These are phyloP conservation scores for Triangularia setosa DNA, from an alignment of 2,329 filamentous ascomycete genomes.

Conservation along the genomic window DNA sequence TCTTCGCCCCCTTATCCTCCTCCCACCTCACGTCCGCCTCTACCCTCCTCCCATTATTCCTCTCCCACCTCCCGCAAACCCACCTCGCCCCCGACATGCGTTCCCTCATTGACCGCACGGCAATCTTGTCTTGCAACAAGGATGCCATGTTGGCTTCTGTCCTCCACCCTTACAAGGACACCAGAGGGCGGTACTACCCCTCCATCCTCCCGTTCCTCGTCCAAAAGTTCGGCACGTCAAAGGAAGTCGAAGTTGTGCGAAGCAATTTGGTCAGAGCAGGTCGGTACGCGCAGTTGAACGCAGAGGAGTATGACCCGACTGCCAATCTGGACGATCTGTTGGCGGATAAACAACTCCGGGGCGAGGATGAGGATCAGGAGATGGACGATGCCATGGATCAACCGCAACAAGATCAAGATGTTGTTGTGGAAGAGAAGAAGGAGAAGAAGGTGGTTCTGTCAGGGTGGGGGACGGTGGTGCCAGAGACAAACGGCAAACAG, in stretches of 20 bases:
- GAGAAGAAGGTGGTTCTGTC: constrained; percentile 18
- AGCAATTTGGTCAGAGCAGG: constrained; percentile 48
- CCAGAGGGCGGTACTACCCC: constrained; percentile 60
- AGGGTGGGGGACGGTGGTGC: not conserved
- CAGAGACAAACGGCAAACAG: not conserved
- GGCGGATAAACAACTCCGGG: constrained; percentile 7
- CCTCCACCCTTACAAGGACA: constrained; percentile 67
- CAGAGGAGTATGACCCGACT: constrained; percentile 30
- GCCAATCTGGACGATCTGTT: constrained; percentile 28
- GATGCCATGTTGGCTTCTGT: constrained; percentile 77
- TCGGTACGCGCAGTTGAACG: constrained; percentile 1
- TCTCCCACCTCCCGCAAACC: constrained; percentile 61
- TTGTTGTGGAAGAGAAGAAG: constrained; percentile 17
- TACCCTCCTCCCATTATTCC: constrained; percentile 57
- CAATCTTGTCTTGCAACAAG: constrained; percentile 66
- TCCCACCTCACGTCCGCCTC: constrained; percentile 45
- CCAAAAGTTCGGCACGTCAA: constrained; percentile 58
- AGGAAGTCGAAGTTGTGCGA: constrained; percentile 62
- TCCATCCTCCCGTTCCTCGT: constrained; percentile 79
- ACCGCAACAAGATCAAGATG: not conserved
- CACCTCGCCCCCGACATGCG: constrained; percentile 68
- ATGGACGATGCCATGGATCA: not conserved
- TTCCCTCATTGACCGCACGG: constrained; percentile 73
- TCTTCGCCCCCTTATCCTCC: constrained; percentile 27
- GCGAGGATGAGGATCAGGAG: constrained; percentile 5